Base-by-base conservation (phyloP, 768 basidiomycete species). In the Filobasidium wieringae region DNA sequence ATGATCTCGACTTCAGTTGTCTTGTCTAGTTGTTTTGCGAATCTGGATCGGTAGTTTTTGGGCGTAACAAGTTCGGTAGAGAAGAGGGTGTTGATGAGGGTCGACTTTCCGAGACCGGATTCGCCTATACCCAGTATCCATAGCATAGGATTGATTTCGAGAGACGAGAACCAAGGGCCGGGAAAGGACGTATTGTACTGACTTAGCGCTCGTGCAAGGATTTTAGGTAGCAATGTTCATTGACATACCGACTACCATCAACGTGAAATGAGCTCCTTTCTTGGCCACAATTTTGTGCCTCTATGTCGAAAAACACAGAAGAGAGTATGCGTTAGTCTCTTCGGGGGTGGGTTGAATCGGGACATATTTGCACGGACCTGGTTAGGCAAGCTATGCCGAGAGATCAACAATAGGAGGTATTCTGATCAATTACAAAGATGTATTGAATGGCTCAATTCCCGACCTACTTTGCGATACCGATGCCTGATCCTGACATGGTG, bases 201-300 rank as follows among this genome's bases (percentile, higher is more conserved):
- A n/a, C n/a, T n/a, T n/a, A n/a, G n/a, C n/a, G n/a, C n/a, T n/a
- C n/a, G n/a, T n/a, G n/a, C n/a, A n/a, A n/a, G n/a, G n/a, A n/a
- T n/a, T n/a, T n/a, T n/a, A n/a, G n/a, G n/a, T n/a, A n/a, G n/a
- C n/a, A n/a, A n/a, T n/a, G n/a, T n/a, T n/a, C n/a, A n/a, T n/a
- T n/a, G 32, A 57, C 56, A 27, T 22, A 58, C 95, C 95, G 60
- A 96, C 92, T 43, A 96, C 95, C 95, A 99, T 99, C 69, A 99
- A 82, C 58, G 95, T 97, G 78, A 96, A 96, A 78, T 96, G 92
- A 7, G 87, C 89, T 60, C 95, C 95, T 70, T 80, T 84, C 79
- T 96, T 93, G 62, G 90, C 92, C 63, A 97, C 91, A 72, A 97
- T 97, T 80, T 96, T 96, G 80, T 99, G 95, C 79, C 87, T 84